phyloP scores from a whole-genome alignment of 306 rosid genomes.

The Psophocarpus tetragonolobus region DNA sequence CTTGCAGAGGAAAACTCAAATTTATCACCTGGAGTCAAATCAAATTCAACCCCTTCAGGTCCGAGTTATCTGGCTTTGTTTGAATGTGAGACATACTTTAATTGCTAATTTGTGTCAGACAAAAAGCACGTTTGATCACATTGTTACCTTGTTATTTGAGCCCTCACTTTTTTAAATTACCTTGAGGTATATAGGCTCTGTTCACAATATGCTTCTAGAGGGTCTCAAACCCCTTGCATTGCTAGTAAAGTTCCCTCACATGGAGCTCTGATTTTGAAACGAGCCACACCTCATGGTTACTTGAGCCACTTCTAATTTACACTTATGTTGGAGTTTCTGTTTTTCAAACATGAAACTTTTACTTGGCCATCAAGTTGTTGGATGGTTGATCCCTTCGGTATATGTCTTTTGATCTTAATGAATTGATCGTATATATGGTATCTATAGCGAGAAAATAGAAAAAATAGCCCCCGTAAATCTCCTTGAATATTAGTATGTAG shows the following conservation, averaged over 20 bases:
- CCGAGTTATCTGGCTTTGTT: constrained; percentile 38
- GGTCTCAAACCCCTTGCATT: background rate
- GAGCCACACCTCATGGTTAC: background rate
- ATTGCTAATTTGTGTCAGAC: constrained; percentile 12
- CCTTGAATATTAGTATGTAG: background rate
- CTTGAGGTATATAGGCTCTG: background rate
- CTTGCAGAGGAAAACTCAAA: constrained; percentile 59
- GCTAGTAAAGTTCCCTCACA: background rate
- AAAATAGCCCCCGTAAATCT: background rate
- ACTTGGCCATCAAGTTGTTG: background rate
- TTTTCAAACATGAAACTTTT: background rate
- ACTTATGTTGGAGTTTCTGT: background rate
- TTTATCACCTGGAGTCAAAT: constrained; percentile 48
- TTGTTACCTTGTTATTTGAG: background rate
- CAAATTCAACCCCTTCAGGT: constrained; percentile 50
- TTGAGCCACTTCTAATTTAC: background rate
- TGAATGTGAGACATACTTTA: constrained; percentile 56
- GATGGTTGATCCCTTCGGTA: background rate
- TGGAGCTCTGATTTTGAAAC: background rate
- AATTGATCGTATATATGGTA: background rate
- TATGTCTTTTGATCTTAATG: background rate
- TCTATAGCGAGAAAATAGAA: background rate
- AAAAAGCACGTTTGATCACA: background rate
- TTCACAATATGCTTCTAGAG: background rate
- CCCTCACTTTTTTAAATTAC: background rate